A percentile compares a stretch with the other conserved stretches of the same genome.
Conservation (phyloP, 192 early-diverging fungal species). For the Phycomyces nitens region DNA sequence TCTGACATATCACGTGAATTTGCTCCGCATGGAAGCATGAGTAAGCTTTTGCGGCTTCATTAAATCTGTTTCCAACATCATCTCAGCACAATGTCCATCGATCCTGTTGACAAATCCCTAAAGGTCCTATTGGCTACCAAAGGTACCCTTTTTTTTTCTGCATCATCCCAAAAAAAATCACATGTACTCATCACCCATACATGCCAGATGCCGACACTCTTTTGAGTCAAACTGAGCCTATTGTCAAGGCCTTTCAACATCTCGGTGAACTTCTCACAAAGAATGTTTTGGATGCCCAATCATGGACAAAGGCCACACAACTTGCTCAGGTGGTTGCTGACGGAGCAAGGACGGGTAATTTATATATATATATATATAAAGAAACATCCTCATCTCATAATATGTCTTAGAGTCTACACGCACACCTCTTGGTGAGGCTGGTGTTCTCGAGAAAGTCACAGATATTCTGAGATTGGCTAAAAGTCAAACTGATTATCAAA, state of each 20-base stretch:
- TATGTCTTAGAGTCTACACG: slow-evolving; percentile 33
- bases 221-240: no score
- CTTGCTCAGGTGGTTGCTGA: slow-evolving; percentile 10
- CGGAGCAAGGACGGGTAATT: slow-evolving; percentile 8
- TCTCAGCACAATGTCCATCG: no score
- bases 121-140: no score
- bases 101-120: no score
- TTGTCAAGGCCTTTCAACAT: not conserved
- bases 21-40: no score
- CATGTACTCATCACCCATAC: no score
- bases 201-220: no score
- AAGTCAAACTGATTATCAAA: slow-evolving; percentile 14
- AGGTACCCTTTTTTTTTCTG: no score
- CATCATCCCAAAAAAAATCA: no score
- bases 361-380: not conserved
- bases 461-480: slow-evolving; percentile 30
- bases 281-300: not conserved
- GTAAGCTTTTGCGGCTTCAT: no score
- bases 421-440: slow-evolving; percentile 42
- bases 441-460: slow-evolving; percentile 36
- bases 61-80: no score
- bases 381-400: not conserved
- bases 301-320: slow-evolving; percentile 6
- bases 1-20: no score
- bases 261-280: not conserved